Evolutionary conservation across 83 land plant genomes (phyloP), one percentile per base, ranked within the genome.

Genomic region (Picea engelmannii): DNA sequence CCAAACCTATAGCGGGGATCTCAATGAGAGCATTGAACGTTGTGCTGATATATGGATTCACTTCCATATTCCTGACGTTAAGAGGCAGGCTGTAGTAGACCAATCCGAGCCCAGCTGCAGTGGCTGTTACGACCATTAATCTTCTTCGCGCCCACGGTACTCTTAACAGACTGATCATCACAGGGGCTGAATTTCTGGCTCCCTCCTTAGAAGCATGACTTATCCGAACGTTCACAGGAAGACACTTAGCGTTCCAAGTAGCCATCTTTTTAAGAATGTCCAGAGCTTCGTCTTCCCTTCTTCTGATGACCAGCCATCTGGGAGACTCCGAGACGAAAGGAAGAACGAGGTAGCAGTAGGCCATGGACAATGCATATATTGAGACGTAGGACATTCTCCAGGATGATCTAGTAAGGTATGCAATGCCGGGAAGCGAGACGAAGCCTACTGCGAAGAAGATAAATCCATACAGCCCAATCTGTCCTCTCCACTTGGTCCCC

Each of bases 51-150:
- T 89, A 87, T 9, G 85, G 67, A 1, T 83, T 81, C 67, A 65
- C 67, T 0, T n/a, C 9, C 7, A 82, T 23, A 78, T 86, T 91
- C 64, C 81, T 85, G 0, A 91, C 83, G 47, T 88, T 89, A 4
- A 91, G 81, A 27, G 80, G 87, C 3, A 91, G 62, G 5, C 93
- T 91, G 17, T 89, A 89, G 78, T 91, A 91, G n/a, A 87, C 87
- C 15, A 87, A 81, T 21, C 88, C 88, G 16, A 83, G 79, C 31
- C 89, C 90, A 38, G 78, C 52, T 1, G 83, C 89, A 1, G 81
- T 80, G 21, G 66, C 47, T 82, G 83, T 83, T 1, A 90, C 70
- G 15, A 74, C 27, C 13, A 40, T 21, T 58, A 87, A 74, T 13
- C 87, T 79, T 60, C 73, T 75, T 2, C 68, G 66, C 4, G 84